Conservation (phyloP, 75 land plant species). For the Cryptomeria japonica region DNA sequence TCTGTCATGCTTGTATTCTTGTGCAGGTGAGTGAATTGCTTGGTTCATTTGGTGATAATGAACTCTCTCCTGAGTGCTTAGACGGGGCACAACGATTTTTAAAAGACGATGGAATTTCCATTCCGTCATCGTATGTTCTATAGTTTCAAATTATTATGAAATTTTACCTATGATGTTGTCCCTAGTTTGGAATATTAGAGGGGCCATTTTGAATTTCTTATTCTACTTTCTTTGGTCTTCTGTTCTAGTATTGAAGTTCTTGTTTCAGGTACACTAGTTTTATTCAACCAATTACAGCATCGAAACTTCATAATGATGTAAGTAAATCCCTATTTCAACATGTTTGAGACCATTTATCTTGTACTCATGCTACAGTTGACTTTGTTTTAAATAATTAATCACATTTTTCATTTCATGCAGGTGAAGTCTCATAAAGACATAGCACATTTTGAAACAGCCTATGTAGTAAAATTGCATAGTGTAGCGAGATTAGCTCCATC, state of each 20-base stretch:
- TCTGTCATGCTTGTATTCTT: neutral
- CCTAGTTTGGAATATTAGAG: neutral
- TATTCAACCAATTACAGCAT: conserved; percentile 89
- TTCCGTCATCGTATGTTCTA: conserved; percentile 82
- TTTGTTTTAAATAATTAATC: neutral
- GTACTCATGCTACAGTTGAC: neutral
- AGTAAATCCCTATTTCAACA: conserved; percentile 5
- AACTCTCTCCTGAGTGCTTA: conserved; percentile 97
- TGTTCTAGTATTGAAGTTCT: neutral
- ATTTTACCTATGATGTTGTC: neutral
- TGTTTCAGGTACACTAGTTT: conserved; percentile 90
- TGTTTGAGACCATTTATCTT: neutral
- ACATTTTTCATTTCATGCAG: conserved; percentile 26
- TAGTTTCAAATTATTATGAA: neutral
- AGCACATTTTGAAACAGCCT: conserved; percentile 96
- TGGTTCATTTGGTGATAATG: conserved; percentile 99
- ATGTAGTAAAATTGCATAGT: conserved; percentile 96
- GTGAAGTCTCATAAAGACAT: conserved; percentile 89
- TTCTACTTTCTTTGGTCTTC: neutral
- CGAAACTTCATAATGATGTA: conserved; percentile 94
- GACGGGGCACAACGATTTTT: conserved; percentile 97
- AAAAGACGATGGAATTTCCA: conserved; percentile 91
- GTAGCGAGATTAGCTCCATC: conserved; percentile 84
- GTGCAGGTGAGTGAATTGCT: conserved; percentile 91
- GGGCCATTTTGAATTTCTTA: neutral